Evolutionary conservation across 2,329 filamentous ascomycete genomes (phyloP), one percentile per base, ranked within the genome.

Genomic region (Paraphaeosphaeria sporulosa): DNA sequence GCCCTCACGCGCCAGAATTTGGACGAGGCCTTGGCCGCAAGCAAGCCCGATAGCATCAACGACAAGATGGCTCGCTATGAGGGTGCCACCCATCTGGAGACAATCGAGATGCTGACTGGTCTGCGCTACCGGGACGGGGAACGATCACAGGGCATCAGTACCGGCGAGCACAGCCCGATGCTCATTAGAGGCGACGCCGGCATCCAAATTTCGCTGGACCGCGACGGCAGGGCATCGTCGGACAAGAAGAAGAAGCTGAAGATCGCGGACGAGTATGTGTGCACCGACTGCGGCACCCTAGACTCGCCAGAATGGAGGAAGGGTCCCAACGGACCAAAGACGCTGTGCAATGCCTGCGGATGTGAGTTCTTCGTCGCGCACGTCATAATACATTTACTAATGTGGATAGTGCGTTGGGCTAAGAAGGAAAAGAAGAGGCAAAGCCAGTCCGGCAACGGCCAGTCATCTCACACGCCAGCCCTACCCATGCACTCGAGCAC

Each of bases 291-390:
- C 79, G 94, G 94, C 83, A 97, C 93, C 0, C 84, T 96, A 43
- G 94, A 97, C 73, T 96, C 92, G 17, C 94, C 94, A 0, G 94
- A 98, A 81, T 98, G 94, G 94, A 86, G 94, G 63, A 97, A 97
- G 77, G 94, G 94, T 0, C 94, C 94, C 0, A 92, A 87, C 64
- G 94, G 94, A 2, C 94, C 94, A 1, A 97, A 98, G 79, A 97
- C 94, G 9, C 81, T 98, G 13, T 98, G 94, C 79, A 98, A 98
- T 80, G 94, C 94, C 8, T 98, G 94, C 75, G 94, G 94, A 88
- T 91, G 86, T 86, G 70, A 80, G 84, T 82, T 3, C 36, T 13
- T 17, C 21, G 43, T 27, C 32, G 44, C 34, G 7, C 23, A 46
- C 3, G 57, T 43, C 52, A 21, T 15, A 7, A 25, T 46, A 23